Conservation (phyloP, 805 yeast genomes). For the Suhomyces emberorum region DNA sequence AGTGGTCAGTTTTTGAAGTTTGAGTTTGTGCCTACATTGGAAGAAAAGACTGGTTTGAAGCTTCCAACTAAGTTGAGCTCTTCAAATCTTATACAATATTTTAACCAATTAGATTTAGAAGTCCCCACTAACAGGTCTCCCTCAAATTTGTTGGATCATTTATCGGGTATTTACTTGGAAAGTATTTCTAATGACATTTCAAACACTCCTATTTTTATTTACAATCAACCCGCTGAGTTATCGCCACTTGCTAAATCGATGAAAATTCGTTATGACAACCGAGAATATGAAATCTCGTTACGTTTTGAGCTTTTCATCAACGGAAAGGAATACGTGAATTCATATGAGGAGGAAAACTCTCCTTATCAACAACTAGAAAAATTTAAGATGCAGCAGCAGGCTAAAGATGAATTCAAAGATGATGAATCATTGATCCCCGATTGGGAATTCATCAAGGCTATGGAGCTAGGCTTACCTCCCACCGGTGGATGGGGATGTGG, state of each 20-base stretch:
- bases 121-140: slow-evolving; percentile 45
- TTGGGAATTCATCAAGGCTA: slow-evolving; percentile 59
- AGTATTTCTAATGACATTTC: slow-evolving; percentile 43
- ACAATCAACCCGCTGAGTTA: slow-evolving; percentile 77
- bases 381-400: slow-evolving; percentile 54
- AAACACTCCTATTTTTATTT: slow-evolving; percentile 64
- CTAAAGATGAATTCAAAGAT: slow-evolving; percentile 50
- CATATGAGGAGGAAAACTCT: slow-evolving; percentile 94
- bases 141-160: slow-evolving; percentile 59
- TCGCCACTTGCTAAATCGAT: slow-evolving; percentile 86
- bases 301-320: slow-evolving; percentile 83
- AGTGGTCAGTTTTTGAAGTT: slow-evolving; percentile 27
- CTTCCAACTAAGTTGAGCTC: slow-evolving; percentile 47
- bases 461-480: slow-evolving; percentile 96
- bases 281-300: slow-evolving; percentile 46
- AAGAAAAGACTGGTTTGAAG: slow-evolving; percentile 43
- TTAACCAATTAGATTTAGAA: slow-evolving; percentile 31
- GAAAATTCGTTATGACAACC: slow-evolving; percentile 19
- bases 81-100: slow-evolving; percentile 40
- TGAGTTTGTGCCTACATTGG: slow-evolving; percentile 69
- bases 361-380: slow-evolving; percentile 69
- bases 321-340: slow-evolving; percentile 82
- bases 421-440: slow-evolving; percentile 70
- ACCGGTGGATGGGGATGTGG: slow-evolving; percentile 99
- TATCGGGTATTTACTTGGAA: slow-evolving; percentile 64